Evolutionary conservation across 2,329 filamentous ascomycete genomes (phyloP).

Genomic region (Colletotrichum kahawae): DNA sequence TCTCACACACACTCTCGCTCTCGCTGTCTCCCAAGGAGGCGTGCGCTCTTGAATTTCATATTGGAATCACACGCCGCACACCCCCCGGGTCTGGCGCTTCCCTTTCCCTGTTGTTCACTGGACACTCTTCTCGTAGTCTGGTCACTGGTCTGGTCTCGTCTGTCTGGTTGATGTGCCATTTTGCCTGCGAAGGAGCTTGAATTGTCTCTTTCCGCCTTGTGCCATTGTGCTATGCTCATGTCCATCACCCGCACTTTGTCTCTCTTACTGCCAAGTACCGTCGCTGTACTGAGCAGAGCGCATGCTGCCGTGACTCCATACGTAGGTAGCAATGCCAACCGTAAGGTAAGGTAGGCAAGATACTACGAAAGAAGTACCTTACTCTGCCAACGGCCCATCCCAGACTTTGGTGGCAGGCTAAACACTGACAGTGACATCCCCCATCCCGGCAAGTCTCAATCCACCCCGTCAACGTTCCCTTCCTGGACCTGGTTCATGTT

Average conservation of each 20-base stretch:
- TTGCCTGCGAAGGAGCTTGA: not conserved
- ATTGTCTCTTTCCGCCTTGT: not conserved
- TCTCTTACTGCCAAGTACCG: not conserved
- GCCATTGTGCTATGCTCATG: not conserved
- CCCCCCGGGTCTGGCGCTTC: conserved; percentile 16
- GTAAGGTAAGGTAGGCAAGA: not conserved
- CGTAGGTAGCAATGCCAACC: not conserved
- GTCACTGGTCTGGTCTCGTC: not conserved
- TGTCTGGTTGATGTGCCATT: not conserved
- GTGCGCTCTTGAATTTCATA: not conserved
- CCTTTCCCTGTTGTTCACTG: not conserved
- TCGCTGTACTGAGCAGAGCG: not conserved
- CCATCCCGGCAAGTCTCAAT: conserved; percentile 18
- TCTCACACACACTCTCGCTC: not conserved
- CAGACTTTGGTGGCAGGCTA: not conserved
- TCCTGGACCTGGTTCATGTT: conserved; percentile 18
- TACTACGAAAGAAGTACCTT: not conserved
- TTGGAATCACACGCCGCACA: not conserved
- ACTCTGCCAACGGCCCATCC: not conserved
- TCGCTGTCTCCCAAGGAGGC: not conserved
- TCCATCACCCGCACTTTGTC: not conserved
- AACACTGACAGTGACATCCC: conserved; percentile 15
- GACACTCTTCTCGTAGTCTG: not conserved
- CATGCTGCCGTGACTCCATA: not conserved
- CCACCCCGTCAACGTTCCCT: conserved; percentile 17